phyloP scores from a whole-genome alignment of 1,284 basidiomycete species.

The Tilletia caries region DNA sequence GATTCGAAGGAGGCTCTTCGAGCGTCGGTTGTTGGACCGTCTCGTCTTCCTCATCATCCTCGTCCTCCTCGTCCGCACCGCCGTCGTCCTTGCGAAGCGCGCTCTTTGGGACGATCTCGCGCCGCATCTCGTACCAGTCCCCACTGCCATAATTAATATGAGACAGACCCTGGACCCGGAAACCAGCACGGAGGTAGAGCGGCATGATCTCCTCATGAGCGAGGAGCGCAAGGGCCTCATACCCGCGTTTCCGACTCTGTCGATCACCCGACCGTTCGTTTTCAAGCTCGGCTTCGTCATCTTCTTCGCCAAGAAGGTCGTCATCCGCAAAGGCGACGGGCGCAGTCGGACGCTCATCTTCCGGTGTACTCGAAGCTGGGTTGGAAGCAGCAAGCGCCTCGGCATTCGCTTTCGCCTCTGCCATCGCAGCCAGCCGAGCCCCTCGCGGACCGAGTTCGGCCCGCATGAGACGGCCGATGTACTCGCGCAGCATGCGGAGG shows the following conservation, averaged over 20 bases:
- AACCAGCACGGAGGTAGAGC: constrained; percentile 44
- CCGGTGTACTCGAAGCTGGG: not conserved
- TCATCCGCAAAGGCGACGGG: constrained; percentile 9
- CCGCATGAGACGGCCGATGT: constrained; percentile 25
- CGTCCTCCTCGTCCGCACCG: not conserved
- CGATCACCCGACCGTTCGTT: constrained; percentile 9
- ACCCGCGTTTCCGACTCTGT: constrained; percentile 28
- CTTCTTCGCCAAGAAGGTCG: constrained; percentile 18
- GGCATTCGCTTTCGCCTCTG: not conserved
- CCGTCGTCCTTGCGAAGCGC: not conserved
- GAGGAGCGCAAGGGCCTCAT: constrained; percentile 45
- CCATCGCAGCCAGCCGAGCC: not conserved
- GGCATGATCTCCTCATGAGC: constrained; percentile 41
- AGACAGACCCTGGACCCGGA: constrained; percentile 40
- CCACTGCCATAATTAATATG: constrained; percentile 40
- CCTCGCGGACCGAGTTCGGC: constrained; percentile 20
- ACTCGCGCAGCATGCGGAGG: constrained; percentile 34
- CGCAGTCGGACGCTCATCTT: not conserved
- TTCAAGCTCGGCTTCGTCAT: constrained; percentile 26
- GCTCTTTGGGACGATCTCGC: constrained; percentile 26
- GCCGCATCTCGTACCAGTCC: constrained; percentile 49
- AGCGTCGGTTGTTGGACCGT: no score
- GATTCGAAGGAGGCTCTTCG: no score
- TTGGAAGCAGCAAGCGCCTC: not conserved
- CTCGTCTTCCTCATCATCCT: not conserved